Base-by-base conservation (phyloP, 2,329 filamentous ascomycete genomes). In the Clarireedia paspali region DNA sequence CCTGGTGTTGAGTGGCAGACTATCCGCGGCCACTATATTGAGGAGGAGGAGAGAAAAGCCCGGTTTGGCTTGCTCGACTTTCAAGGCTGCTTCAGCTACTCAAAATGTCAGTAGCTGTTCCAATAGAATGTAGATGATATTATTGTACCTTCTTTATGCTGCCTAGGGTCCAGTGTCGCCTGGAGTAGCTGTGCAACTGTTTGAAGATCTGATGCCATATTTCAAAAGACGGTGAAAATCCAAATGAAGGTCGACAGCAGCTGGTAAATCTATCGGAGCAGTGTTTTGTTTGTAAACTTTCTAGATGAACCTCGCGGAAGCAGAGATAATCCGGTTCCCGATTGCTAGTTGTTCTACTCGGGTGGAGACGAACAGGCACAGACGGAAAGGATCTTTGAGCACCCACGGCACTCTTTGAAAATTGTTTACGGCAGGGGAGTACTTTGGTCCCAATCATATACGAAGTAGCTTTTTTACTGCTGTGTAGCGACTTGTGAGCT, bases 21-120 rank as follows among this genome's bases (percentile, higher is more conserved):
- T 76, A 56, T 85, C 82, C 63, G 87, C 84, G 61, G 88, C 89
- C 66, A 96, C 90, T 68, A 97, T 95, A 66, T 92, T 91, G 52
- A 99, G 87, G 54, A 99, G 84, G 55, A 81, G 79, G 51, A 97
- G 79, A 15, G 92, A 95, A 76, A 95, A 99, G 67, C 88, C 87
- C 7, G 90, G 87, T 71, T 91, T 91, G 68, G 78, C 77, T 72
- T 96, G 87, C 74, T 94, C 87, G 60, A 82, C 77, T 68, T 88
- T 85, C 65, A 97, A 83, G 57, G 86, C 83, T 65, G 78, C 77
- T 77, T 97, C 91, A 70, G 92, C 91, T 97, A 66, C 57, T 46
- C 17, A 68, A 60, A 64, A 62, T 64, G 49, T 53, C 27, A 53
- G 45, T 47, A 40, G 23, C 17, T 46, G 30, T 46, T 65, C 57